Evolutionary conservation across 2,329 filamentous ascomycete species (phyloP).

Genomic region (Alternaria sp.): DNA sequence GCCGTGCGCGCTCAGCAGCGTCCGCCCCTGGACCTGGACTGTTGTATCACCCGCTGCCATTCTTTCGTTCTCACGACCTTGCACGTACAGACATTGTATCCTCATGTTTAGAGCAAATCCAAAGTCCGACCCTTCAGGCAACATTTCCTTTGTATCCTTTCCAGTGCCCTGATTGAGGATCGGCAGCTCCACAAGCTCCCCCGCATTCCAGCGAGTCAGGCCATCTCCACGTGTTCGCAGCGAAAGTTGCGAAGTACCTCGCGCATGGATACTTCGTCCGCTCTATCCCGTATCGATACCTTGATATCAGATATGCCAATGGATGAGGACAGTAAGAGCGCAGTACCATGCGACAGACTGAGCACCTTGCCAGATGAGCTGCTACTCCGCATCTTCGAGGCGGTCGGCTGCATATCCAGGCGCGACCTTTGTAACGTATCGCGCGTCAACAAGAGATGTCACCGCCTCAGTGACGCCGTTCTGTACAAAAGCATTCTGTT

Average conservation of each 20-base stretch:
- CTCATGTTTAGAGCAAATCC: neutral
- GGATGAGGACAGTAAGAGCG: constrained; percentile 6
- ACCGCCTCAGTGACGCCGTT: constrained; percentile 42
- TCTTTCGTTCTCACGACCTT: neutral
- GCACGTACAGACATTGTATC: neutral
- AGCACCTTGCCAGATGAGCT: constrained; percentile 41
- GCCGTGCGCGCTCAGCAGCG: constrained; percentile 3
- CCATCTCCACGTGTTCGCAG: constrained; percentile 27
- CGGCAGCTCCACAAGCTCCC: constrained; percentile 14
- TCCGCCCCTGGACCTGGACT: neutral
- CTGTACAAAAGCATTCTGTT: constrained; percentile 46
- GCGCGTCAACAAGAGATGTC: constrained; percentile 41
- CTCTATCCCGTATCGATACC: neutral
- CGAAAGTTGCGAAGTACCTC: constrained; percentile 9
- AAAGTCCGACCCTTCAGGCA: neutral
- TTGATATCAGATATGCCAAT: constrained; percentile 4
- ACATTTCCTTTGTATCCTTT: constrained; percentile 1
- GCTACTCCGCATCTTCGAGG: constrained; percentile 44
- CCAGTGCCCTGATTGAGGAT: neutral
- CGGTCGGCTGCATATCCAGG: constrained; percentile 35
- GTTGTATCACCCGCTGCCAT: constrained; percentile 2
- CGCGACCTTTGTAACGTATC: constrained; percentile 42
- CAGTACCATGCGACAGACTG: constrained; percentile 21
- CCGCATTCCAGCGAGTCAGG: constrained; percentile 19
- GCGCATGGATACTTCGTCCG: neutral